Evolutionary conservation across 169 alveolate genomes (phyloP).

Genomic region (Sarcocystis neurona): DNA sequence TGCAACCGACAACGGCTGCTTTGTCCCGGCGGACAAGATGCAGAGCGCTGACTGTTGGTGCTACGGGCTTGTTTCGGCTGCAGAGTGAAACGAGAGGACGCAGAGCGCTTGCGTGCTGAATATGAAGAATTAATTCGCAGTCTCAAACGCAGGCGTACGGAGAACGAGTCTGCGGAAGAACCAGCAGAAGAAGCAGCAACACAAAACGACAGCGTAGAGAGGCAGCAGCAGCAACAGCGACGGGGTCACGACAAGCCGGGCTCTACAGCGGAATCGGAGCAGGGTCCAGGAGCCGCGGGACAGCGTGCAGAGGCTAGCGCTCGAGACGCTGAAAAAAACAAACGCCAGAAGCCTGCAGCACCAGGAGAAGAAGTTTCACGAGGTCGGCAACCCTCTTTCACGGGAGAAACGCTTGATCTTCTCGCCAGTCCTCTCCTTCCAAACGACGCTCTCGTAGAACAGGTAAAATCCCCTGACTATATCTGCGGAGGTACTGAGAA

Average conservation of each 20-base stretch:
- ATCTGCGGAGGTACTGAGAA: too few relatives aligned
- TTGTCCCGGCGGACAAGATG: too few relatives aligned
- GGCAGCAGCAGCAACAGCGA: background rate
- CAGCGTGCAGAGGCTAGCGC: too few relatives aligned
- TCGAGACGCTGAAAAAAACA: too few relatives aligned
- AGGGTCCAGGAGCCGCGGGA: too few relatives aligned
- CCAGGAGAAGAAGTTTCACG: too few relatives aligned
- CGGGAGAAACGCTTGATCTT: conserved; percentile 69
- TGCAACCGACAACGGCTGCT: too few relatives aligned
- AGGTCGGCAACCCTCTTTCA: background rate
- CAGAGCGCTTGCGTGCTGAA: conserved; percentile 79
- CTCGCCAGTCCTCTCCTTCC: conserved; percentile 85
- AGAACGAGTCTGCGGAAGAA: background rate
- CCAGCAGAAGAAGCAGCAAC: background rate
- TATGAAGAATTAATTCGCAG: conserved; percentile 73
- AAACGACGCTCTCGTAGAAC: conserved; percentile 71
- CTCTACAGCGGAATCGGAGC: background rate
- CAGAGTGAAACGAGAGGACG: conserved; percentile 68
- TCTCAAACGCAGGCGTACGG: conserved; percentile 40
- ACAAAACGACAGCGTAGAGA: background rate
- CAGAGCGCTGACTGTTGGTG: background rate
- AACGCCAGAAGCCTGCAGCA: too few relatives aligned
- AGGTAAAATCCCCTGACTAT: background rate
- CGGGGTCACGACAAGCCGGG: background rate
- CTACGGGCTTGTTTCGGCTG: background rate